Evolutionary conservation across 116 monocot species (phyloP).

Genomic region (Papilionanthe hybrid): DNA sequence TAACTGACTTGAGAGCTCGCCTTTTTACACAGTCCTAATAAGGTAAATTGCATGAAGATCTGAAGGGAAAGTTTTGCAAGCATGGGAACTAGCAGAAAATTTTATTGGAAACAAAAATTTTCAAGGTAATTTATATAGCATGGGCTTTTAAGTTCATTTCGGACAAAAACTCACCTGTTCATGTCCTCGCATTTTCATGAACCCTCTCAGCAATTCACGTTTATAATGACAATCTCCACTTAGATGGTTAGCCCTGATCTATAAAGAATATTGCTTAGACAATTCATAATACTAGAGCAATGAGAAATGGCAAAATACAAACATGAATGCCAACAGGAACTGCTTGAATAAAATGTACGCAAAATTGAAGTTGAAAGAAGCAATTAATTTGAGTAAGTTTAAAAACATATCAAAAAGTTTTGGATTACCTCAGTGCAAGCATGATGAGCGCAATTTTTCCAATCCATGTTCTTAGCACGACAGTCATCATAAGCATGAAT

Average conservation of each 20-base stretch:
- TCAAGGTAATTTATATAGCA: background rate
- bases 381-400: background rate
- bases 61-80: too few relatives aligned
- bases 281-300: background rate
- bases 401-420: background rate
- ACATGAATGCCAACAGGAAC: background rate
- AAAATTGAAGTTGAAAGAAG: background rate
- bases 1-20: conserved; percentile 65
- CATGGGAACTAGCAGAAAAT: background rate
- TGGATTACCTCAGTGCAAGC: conserved; percentile 80
- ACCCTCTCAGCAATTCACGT: conserved; percentile 80
- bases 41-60: too few relatives aligned
- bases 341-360: background rate
- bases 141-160: background rate
- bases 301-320: background rate
- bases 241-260: conserved; percentile 96
- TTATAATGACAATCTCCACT: conserved; percentile 98
- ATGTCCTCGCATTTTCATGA: conserved; percentile 82
- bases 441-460: conserved; percentile 93
- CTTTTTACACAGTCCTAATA: conserved; percentile 71
- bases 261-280: conserved; percentile 6
- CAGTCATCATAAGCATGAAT: conserved; percentile 96
- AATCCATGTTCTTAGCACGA: conserved; percentile 73
- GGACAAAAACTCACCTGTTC: conserved; percentile 59
- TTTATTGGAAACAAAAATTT: background rate